Base-by-base conservation (phyloP, 2,329 filamentous ascomycete genomes). In the Orbilia blumenaviensis region DNA sequence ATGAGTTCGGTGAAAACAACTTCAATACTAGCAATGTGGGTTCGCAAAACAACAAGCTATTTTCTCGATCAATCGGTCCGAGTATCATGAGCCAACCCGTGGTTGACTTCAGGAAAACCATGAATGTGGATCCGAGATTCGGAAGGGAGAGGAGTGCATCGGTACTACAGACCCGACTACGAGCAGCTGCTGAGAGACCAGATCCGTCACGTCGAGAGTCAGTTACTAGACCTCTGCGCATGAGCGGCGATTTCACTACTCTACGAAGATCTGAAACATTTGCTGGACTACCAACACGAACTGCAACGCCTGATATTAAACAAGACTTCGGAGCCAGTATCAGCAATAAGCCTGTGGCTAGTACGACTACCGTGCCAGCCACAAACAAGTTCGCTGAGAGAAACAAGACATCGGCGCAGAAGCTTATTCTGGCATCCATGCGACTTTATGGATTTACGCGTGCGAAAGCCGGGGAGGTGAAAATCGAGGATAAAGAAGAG, bases 391-490 rank as follows among this genome's bases (percentile, higher is more conserved):
- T 76, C n/a, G 50, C 50, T n/a, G 72, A 76, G 27, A 8, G 50
- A 8, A 76, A 76, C 32, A 76, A 66, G 32, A n/a, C 60, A 0
- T 42, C 64, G 3, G 72, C 72, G 1, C 60, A 66, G 16, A 69
- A 68, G 27, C 34, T 76, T 12, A 76, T 76, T 8, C 38, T 76
- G 58, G 58, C 58, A 2, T 76, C 72, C 4, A 76, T 76, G 72
- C 46, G 72, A 16, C 46, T 76, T 21, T 76, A 76, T 21, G 72
- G 72, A n/a, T 61, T 76, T 38, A 61, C 58, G 34, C 41, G 72
- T n/a, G 64, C 72, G 2, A 41, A 54, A 21, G 58, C 72, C n/a
- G 64, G 64, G 1, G 72, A 76, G 32, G 48, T 54, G 6, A 69
- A 69, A 38, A 36, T 61, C 10, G 72, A 76, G 14, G 46, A 27